Evolutionary conservation across 306 rosid species (phyloP).

Genomic region (Prunus dulcis): DNA sequence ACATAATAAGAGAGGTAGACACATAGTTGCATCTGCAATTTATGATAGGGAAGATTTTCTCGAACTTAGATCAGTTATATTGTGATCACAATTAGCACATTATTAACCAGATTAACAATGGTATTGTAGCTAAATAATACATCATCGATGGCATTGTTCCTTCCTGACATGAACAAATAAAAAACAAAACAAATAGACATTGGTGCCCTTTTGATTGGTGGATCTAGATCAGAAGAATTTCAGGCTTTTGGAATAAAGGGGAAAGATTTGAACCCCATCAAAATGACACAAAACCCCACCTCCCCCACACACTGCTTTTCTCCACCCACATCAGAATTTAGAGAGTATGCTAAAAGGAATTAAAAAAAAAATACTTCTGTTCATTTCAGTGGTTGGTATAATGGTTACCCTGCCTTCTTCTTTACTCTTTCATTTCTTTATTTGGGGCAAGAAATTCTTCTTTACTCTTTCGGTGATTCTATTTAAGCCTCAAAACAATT

Average conservation of each 20-base stretch:
- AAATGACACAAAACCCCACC: not conserved
- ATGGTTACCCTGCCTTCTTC: constrained; percentile 12
- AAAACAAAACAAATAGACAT: not conserved
- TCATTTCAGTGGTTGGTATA: not conserved
- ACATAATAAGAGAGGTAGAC: too few species aligned
- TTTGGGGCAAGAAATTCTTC: not conserved
- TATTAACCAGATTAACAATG: too few species aligned
- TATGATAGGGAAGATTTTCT: too few species aligned
- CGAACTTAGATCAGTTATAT: too few species aligned
- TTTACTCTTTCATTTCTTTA: constrained; percentile 12
- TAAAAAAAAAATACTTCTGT: not conserved
- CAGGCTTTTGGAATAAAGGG: constrained; percentile 23
- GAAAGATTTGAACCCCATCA: constrained; percentile 16
- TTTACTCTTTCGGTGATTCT: constrained; percentile 15
- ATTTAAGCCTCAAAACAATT: too few species aligned
- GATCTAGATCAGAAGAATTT: constrained; percentile 61
- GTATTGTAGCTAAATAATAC: not conserved
- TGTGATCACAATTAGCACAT: not conserved
- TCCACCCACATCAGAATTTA: not conserved
- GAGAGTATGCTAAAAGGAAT: not conserved
- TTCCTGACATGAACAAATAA: constrained; percentile 5
- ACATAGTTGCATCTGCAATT: too few species aligned
- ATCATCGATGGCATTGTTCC: constrained; percentile 16
- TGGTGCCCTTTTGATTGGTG: constrained; percentile 34
- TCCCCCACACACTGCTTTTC: not conserved